Percentiles rank a stretch among this genome's conserved stretches.
These are phyloP conservation scores for Xylariales sp. DNA, from an alignment of 2,329 filamentous ascomycete species.

Conservation along the genomic window DNA sequence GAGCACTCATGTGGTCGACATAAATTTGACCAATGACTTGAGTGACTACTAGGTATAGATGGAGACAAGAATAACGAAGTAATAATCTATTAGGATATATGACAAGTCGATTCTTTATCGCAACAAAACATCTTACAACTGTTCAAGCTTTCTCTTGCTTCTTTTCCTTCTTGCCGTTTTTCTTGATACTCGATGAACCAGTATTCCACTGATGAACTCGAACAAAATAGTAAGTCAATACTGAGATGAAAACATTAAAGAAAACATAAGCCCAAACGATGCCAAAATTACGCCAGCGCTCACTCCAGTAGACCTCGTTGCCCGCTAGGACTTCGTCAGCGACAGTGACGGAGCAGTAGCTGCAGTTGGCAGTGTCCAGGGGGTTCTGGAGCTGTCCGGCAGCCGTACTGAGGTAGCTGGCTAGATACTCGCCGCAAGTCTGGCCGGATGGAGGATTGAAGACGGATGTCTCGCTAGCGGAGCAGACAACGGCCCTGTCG, in stretches of 20 bases:
- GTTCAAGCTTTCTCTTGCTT: neutral
- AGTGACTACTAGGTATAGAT: too few relatives aligned
- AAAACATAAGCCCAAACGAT: constrained; percentile 55
- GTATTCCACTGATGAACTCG: constrained; percentile 27
- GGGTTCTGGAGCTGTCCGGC: constrained; percentile 53
- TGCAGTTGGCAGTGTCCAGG: constrained; percentile 44
- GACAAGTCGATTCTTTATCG: neutral
- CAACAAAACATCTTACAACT: neutral
- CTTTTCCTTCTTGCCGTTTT: constrained; percentile 5
- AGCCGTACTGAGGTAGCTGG: constrained; percentile 37
- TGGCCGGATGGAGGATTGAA: constrained; percentile 56
- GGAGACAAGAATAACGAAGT: constrained; percentile 23
- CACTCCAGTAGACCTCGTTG: constrained; percentile 47
- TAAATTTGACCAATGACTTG: too few relatives aligned
- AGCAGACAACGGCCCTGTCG: constrained; percentile 61
- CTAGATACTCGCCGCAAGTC: constrained; percentile 59
- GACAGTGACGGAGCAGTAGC: constrained; percentile 47
- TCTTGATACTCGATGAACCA: neutral
- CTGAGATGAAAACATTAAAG: constrained; percentile 53
- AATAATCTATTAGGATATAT: neutral
- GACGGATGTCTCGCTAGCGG: constrained; percentile 62
- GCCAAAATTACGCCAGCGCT: constrained; percentile 67
- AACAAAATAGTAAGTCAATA: constrained; percentile 52
- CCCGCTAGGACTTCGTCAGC: constrained; percentile 48
- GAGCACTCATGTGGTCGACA: too few relatives aligned